Percentiles rank a stretch among this genome's conserved stretches.
phyloP scores from a whole-genome alignment of 2,329 filamentous ascomycete species.

The Claviceps sp. region DNA sequence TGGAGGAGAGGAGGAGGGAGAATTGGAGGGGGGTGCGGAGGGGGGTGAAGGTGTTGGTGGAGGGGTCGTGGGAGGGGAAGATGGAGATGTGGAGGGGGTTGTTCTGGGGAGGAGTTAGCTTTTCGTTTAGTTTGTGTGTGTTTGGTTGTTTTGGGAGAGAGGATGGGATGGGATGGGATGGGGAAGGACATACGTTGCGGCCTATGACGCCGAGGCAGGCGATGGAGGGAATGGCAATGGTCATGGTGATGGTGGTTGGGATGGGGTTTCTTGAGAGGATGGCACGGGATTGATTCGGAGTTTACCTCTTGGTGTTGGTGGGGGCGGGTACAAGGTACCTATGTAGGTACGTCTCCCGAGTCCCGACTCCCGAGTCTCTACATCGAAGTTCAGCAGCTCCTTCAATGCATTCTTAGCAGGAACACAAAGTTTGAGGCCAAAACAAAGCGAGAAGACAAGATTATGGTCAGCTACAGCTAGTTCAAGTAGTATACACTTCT shows the following conservation, averaged over 20 bases:
- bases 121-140: background rate
- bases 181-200: slow-evolving; percentile 54
- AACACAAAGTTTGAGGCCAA: too few relatives aligned
- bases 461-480: too few relatives aligned
- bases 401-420: too few relatives aligned
- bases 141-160: background rate
- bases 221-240: slow-evolving; percentile 60
- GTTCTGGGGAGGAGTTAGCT: slow-evolving; percentile 46
- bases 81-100: slow-evolving; percentile 89
- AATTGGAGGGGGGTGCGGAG: slow-evolving; percentile 73
- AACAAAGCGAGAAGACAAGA: too few relatives aligned
- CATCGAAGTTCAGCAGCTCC: too few relatives aligned
- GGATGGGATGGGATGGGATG: too few relatives aligned
- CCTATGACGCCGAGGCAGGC: slow-evolving; percentile 90
- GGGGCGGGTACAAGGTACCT: too few relatives aligned
- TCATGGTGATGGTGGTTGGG: slow-evolving; percentile 26
- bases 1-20: slow-evolving; percentile 79
- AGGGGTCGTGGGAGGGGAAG: slow-evolving; percentile 60
- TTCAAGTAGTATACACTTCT: too few relatives aligned
- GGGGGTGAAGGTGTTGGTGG: slow-evolving; percentile 37
- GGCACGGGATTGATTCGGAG: background rate
- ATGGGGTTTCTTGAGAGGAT: background rate
- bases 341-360: too few relatives aligned
- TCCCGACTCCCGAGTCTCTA: too few relatives aligned
- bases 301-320: background rate